Base-by-base conservation (phyloP, 768 basidiomycete genomes). In the Lactifluus rugatus region DNA sequence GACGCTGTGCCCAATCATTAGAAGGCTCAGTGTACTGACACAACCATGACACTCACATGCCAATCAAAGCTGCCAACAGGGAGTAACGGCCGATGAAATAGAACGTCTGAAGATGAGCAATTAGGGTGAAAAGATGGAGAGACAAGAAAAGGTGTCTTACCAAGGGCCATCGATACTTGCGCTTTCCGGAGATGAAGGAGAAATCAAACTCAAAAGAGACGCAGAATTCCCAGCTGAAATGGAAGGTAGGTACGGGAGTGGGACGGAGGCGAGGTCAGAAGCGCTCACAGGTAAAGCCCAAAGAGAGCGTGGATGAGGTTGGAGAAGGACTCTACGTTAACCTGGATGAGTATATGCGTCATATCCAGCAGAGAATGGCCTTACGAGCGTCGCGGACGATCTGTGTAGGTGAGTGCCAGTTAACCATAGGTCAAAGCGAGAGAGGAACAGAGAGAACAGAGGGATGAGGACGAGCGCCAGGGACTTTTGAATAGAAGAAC, bases 61-160 rank as follows among this genome's bases (percentile, higher is more conserved):
- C 77, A 19, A 78, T 70, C 65, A 78, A 66, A 9, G 77, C 74
- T 48, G 73, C 73, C 17, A 79, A 66, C 36, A 78, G 63, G 32
- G 72, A 56, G 67, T 79, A 78, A 56, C 77, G 75, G 3, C 73
- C 74, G 6, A 70, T 61, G 53, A 78, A 77, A 65, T 78, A 78
- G 58, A 76, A 78, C 28, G 70, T 65, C 76, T 78, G 47, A 5
- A 28, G 5, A n/a, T 25, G 36, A 23, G n/a, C n/a, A 21, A 7
- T 58, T 19, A 50, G 28, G 14, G 25, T 19, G 23, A 32, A 31
- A 46, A 10, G 3, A 21, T 9, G 47, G 21, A 25, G 17, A 14
- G 16, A 21, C 8, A 41, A 11, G 17, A 23, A 25, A 9, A 48
- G 49, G n/a, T 16, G 21, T 9, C 32, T 25, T 50, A 73, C 75